phyloP scores from a whole-genome alignment of 1,284 basidiomycete species.

The Rhizopogon parksii region DNA sequence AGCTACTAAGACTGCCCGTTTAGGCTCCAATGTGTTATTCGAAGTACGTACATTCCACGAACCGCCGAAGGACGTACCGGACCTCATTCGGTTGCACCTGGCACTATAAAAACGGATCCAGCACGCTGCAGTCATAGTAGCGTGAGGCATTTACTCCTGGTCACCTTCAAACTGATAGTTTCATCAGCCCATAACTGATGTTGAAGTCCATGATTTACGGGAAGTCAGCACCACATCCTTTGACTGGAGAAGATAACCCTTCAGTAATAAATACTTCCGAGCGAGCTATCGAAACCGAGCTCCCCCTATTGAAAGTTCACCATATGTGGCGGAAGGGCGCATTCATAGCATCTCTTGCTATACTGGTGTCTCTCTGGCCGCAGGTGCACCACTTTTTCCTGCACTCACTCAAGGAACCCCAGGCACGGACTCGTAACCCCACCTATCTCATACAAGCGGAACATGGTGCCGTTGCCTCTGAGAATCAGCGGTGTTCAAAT shows the following conservation, averaged over 20 bases:
- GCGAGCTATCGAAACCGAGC: constrained; percentile 8
- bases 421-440: constrained; percentile 43
- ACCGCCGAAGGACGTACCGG: too few relatives aligned
- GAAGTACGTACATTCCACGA: too few relatives aligned
- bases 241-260: neutral
- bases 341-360: constrained; percentile 10
- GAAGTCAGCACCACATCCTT: neutral
- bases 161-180: too few relatives aligned
- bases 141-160: too few relatives aligned
- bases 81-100: too few relatives aligned
- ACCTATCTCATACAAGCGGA: constrained; percentile 68
- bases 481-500: constrained; percentile 78
- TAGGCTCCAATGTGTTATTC: too few relatives aligned
- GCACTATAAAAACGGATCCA: too few relatives aligned
- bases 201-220: neutral
- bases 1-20: too few relatives aligned
- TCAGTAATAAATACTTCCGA: neutral
- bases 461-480: constrained; percentile 81
- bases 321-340: constrained; percentile 11
- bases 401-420: constrained; percentile 5
- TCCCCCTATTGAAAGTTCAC: constrained; percentile 14
- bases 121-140: too few relatives aligned
- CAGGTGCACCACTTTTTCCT: neutral
- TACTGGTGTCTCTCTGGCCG: constrained; percentile 11
- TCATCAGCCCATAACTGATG: too few relatives aligned